Base-by-base conservation (phyloP, 1,284 basidiomycete species). In the Sanghuangporus weigelae region DNA sequence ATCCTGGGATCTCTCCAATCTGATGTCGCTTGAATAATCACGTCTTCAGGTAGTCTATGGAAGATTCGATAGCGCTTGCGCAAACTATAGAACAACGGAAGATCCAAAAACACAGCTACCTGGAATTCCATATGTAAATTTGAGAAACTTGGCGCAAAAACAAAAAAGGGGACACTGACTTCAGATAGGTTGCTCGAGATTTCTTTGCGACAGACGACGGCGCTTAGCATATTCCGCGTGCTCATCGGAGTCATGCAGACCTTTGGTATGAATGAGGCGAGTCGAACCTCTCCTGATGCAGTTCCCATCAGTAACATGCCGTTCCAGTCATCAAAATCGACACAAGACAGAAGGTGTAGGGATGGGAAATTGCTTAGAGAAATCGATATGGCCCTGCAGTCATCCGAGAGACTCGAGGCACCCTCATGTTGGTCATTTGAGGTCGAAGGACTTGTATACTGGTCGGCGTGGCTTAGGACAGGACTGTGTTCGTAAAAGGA, bases 281-380 rank as follows among this genome's bases (percentile, higher is more conserved):
- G 39, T 23, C 42, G 44, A 14, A 51, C 23, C 14, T 59, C 62
- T 12, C 62, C 62, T 10, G 36, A 23, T 23, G 21, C 31, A 6
- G 48, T 51, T 16, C 62, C 62, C 16, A 53, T 31, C 2, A 58
- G 21, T 21, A 63, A 49, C 6, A 63, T 14, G 3, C 61, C 61
- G 10, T 26, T 38, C 12, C 42, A 39, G 36, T 63, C 61, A 19
- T 63, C 61, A 46, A 57, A 63, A 48, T 63, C 61, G n/a, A 58
- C 44, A 12, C 35, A 19, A 2, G 61, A 44, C 8, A 54, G 10
- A 12, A 26, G 10, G 35, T 31, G 36, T 14, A 55, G 21, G 39
- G 55, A 51, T 0, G 60, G 51, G 4, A 61, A 16, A 26, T 51
- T 51, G 23, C n/a, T 55, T 23, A 16, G 23, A 26, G 50, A 56